Evolutionary conservation across 1,284 basidiomycete genomes (phyloP).

Genomic region (Trametes sp.): DNA sequence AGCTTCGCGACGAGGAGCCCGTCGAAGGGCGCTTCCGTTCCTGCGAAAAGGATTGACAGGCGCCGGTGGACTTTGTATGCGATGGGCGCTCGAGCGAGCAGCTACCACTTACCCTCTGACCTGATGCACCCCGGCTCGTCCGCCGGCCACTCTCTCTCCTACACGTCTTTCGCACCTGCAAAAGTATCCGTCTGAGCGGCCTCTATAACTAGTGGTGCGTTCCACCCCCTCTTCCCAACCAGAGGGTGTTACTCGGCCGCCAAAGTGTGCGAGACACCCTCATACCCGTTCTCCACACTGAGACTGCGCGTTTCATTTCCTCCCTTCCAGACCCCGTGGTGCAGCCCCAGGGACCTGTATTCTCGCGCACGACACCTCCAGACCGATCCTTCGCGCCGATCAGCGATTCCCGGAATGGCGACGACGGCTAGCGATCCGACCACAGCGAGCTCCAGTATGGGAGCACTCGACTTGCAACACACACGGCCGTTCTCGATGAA

Average conservation of each 20-base stretch:
- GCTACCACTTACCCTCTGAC: conserved; percentile 41
- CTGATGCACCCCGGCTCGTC: conserved; percentile 42
- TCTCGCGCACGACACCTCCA: conserved; percentile 13
- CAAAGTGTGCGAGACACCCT: conserved; percentile 23
- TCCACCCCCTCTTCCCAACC: not conserved
- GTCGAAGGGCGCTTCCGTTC: not conserved
- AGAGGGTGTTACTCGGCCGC: conserved; percentile 17
- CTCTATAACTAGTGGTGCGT: conserved; percentile 33
- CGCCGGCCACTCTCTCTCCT: conserved; percentile 31
- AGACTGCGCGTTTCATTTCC: conserved; percentile 32
- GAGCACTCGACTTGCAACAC: conserved; percentile 34
- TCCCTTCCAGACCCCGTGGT: conserved; percentile 19
- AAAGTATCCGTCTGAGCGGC: conserved; percentile 17
- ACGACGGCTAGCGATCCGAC: conserved; percentile 32
- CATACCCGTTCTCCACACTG: conserved; percentile 31
- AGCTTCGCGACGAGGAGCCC: not conserved
- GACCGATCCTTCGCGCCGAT: conserved; percentile 10
- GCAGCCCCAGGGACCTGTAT: conserved; percentile 9
- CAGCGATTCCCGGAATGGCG: conserved; percentile 28
- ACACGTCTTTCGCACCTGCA: conserved; percentile 23
- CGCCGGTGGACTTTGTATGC: conserved; percentile 28
- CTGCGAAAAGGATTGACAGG: conserved; percentile 15
- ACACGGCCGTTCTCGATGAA: conserved; percentile 30
- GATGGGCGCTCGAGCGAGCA: conserved; percentile 26
- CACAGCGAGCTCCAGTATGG: conserved; percentile 32